These are phyloP conservation scores for Eremothecium gossypii DNA, from an alignment of 1,139 yeast genomes.

Conservation along the genomic window DNA sequence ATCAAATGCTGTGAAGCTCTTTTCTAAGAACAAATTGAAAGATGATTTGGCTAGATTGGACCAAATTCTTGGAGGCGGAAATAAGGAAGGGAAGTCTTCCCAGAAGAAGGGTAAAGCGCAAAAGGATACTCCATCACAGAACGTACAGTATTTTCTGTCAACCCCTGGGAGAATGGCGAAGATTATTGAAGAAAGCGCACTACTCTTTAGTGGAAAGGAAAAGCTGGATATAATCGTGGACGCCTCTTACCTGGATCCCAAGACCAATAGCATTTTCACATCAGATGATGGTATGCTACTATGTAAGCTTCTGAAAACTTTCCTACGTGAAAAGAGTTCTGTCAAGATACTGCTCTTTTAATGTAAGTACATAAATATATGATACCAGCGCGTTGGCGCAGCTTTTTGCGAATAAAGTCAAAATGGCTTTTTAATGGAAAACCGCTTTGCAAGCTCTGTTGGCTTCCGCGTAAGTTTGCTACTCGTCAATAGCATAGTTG, in stretches of 20 bases:
- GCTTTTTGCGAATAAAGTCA: background rate
- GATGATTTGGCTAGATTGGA: constrained; percentile 42
- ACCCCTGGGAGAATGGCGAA: constrained; percentile 53
- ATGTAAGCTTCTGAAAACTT: constrained; percentile 20
- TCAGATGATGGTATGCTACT: constrained; percentile 23
- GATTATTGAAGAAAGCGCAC: constrained; percentile 37
- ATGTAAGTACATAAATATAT: background rate
- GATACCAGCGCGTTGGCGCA: background rate
- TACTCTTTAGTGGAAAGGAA: constrained; percentile 38
- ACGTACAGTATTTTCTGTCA: constrained; percentile 36
- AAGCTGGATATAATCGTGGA: constrained; percentile 51
- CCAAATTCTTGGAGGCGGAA: constrained; percentile 10
- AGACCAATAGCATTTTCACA: constrained; percentile 29
- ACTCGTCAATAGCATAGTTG: constrained; percentile 18
- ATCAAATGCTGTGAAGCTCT: constrained; percentile 41
- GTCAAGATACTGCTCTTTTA: constrained; percentile 27
- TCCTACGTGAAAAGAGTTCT: constrained; percentile 27
- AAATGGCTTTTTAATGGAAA: constrained; percentile 25
- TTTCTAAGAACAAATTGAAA: constrained; percentile 52
- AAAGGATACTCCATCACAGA: constrained; percentile 1
- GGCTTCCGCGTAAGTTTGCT: constrained; percentile 19
- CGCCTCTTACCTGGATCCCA: constrained; percentile 51
- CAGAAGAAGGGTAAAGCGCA: constrained; percentile 4
- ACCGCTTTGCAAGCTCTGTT: constrained; percentile 26
- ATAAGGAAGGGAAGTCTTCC: constrained; percentile 4